Evolutionary conservation across 108 stramenopile species (phyloP), one percentile per base, ranked within the genome.

Genomic region (Cyclotella sp.): DNA sequence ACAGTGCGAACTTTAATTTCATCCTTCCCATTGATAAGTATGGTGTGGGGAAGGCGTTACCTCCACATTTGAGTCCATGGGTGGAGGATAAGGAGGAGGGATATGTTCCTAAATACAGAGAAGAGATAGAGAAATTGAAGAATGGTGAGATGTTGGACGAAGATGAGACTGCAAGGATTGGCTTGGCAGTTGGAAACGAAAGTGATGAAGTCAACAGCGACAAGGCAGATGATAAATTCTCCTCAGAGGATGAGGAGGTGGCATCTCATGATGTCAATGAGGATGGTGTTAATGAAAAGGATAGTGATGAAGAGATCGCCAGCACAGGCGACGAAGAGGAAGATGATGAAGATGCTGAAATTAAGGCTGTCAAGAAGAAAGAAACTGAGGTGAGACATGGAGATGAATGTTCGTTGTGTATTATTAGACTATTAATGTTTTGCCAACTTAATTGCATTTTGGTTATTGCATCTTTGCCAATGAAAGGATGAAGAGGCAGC

Each of bases 41-140:
- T 77, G 91, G 77, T 16, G 95, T 98, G 6, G 98, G 97, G n/a
- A 91, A 69, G 16, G 55, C 74, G 11, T 84, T 98, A 45, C 99
- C 99, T 27, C 98, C 98, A n/a, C 99, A 99, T 84, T 83, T 99
- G 14, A 95, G 95, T 54, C 99, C 99, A 22, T 99, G 98, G 93
- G 97, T 99, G 8, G 97, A 99, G 67, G 93, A 99, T 73, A 93
- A 95, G 42, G 93, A 95, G 59, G 99, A 98, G 79, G 98, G 99
- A 22, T 99, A 99, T 87, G 89, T 94, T 63, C 99, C 99, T 12
- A 95, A 93, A 27, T 99, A 98, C 83, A 86, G 93, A 14, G 96
- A 97, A 88, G 97, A 98, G 86, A 87, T 99, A 47, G 94, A 98
- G 72, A 74, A 72, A 42, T 79, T 98, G 39, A 92, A 91, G 70